A percentile compares a stretch with the other conserved stretches of the same genome.
These are phyloP conservation scores for Cladosporium sp. DNA, from an alignment of 2,329 filamentous ascomycete species.

Conservation along the genomic window DNA sequence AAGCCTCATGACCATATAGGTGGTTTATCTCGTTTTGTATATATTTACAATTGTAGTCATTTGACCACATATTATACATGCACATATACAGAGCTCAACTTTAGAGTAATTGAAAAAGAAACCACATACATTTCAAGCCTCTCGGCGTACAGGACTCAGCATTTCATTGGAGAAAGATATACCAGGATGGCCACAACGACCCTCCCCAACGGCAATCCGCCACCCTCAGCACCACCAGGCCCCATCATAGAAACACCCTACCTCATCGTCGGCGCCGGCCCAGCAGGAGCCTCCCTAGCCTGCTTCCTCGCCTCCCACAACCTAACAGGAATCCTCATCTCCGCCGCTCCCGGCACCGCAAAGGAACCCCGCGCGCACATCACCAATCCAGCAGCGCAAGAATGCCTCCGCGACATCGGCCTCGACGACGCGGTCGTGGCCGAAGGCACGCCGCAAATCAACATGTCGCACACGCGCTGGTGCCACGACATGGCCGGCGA, in stretches of 20 bases:
- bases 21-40: neutral
- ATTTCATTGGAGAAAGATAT: neutral
- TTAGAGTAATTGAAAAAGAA: neutral
- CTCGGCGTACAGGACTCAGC: too few species aligned
- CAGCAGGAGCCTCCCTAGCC: slow-evolving; percentile 37
- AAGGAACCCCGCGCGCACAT: slow-evolving; percentile 62
- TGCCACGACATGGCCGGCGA: slow-evolving; percentile 47
- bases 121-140: neutral
- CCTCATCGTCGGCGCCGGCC: slow-evolving; percentile 37
- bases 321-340: slow-evolving; percentile 56
- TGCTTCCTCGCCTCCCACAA: slow-evolving; percentile 36
- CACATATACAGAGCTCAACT: neutral
- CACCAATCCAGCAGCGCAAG: slow-evolving; percentile 59
- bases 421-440: slow-evolving; percentile 40
- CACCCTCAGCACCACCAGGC: neutral
- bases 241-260: slow-evolving; percentile 31
- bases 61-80: neutral
- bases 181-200: neutral
- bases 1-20: neutral
- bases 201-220: slow-evolving; percentile 8
- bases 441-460: slow-evolving; percentile 36
- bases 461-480: slow-evolving; percentile 46
- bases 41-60: neutral
- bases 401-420: slow-evolving; percentile 49
- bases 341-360: slow-evolving; percentile 51